phyloP scores from a whole-genome alignment of 1,284 basidiomycete species.

The Sanghuangporus weigelae region DNA sequence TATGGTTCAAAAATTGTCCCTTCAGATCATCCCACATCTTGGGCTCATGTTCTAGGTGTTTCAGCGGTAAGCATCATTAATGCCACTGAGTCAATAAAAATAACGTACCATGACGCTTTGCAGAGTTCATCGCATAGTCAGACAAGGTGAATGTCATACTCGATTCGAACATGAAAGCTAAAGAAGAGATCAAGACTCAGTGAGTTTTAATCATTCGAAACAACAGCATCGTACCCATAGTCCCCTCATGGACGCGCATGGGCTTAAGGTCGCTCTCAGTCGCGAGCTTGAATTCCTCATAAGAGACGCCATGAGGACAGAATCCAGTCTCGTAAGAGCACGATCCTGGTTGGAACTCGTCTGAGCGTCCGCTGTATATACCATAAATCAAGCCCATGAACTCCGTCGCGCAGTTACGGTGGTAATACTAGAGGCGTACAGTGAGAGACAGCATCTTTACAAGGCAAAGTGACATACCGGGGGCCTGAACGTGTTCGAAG shows the following conservation, averaged over 20 bases:
- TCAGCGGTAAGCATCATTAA: not conserved
- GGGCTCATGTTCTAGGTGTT: conserved; percentile 42
- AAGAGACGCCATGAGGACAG: conserved; percentile 56
- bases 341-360: conserved; percentile 52
- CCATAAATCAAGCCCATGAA: conserved; percentile 61
- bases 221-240: conserved; percentile 37
- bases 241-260: conserved; percentile 45
- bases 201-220: not conserved
- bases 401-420: conserved; percentile 57
- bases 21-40: conserved; percentile 59
- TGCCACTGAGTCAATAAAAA: not conserved
- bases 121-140: conserved; percentile 55
- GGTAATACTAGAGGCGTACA: conserved; percentile 44
- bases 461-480: conserved; percentile 26
- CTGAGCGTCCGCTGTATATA: conserved; percentile 53
- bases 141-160: conserved; percentile 58
- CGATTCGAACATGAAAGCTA: conserved; percentile 64
- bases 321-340: conserved; percentile 60
- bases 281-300: conserved; percentile 51
- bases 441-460: conserved; percentile 4
- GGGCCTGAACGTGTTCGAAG: conserved; percentile 40
- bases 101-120: conserved; percentile 46
- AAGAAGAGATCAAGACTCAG: not conserved
- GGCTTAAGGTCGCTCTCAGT: conserved; percentile 46
- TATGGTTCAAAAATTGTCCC: conserved; percentile 51